A percentile compares a stretch with the other conserved stretches of the same genome.
Evolutionary conservation across 768 basidiomycete species (phyloP).

Genomic region (Amylocystis lapponica): DNA sequence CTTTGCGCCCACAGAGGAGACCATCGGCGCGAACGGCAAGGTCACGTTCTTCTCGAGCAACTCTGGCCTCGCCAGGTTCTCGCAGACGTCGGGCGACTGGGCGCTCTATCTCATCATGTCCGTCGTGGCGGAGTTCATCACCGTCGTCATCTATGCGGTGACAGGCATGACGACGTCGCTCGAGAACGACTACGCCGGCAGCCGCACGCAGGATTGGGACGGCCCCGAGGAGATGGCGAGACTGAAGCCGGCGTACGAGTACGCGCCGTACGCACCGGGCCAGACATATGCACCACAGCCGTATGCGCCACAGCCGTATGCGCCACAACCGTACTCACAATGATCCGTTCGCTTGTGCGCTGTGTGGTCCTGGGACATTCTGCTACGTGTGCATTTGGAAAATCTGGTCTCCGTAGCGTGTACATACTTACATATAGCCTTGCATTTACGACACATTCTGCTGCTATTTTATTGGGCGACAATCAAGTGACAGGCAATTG

Average conservation of each 20-base stretch:
- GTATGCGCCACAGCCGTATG: too few species aligned
- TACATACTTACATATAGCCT: too few species aligned
- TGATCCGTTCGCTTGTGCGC: too few species aligned
- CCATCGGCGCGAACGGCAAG: constrained; percentile 14
- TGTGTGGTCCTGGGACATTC: too few species aligned
- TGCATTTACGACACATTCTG: too few species aligned
- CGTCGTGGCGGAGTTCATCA: constrained; percentile 53
- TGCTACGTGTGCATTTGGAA: too few species aligned
- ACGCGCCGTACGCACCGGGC: too few species aligned
- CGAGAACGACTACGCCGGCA: constrained; percentile 22
- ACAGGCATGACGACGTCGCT: constrained; percentile 25
- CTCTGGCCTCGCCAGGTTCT: constrained; percentile 44
- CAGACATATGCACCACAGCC: too few species aligned
- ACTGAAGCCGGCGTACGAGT: constrained; percentile 1
- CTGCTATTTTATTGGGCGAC: too few species aligned
- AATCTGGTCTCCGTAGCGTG: too few species aligned
- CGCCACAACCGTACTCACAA: too few species aligned
- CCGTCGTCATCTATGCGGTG: constrained; percentile 37
- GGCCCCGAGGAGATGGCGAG: not conserved
- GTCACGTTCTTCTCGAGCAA: constrained; percentile 18
- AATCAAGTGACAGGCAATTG: too few species aligned
- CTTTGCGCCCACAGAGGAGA: constrained; percentile 40
- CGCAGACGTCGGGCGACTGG: constrained; percentile 53
- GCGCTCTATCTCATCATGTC: constrained; percentile 52
- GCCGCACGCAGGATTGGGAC: not conserved